A percentile compares a stretch with the other conserved stretches of the same genome.
Evolutionary conservation across 108 stramenopile species (phyloP).

Genomic region (Skeletonema costatum): DNA sequence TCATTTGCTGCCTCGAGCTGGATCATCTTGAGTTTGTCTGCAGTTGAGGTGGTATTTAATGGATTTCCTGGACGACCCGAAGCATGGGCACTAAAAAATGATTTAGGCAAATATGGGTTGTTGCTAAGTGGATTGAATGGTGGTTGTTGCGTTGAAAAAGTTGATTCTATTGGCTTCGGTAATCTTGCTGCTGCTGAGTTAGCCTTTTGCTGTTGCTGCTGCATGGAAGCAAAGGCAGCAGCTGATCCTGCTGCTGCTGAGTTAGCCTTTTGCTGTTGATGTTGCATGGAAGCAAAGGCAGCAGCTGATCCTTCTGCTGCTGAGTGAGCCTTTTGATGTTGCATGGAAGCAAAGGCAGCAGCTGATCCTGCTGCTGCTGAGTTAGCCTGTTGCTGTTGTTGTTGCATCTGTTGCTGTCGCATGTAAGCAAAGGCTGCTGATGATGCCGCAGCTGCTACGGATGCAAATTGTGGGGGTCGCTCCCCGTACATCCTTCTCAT

Average conservation of each 20-base stretch:
- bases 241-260: background rate
- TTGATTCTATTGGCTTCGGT: background rate
- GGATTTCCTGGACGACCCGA: background rate
- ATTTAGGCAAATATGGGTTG: background rate
- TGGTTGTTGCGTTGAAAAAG: background rate
- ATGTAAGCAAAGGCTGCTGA: background rate
- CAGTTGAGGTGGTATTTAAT: background rate
- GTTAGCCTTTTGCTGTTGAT: background rate
- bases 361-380: background rate
- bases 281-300: too few relatives aligned
- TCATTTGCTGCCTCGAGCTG: background rate
- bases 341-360: background rate
- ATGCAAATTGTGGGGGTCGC: background rate
- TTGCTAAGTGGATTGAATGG: background rate
- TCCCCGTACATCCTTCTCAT: background rate
- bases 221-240: background rate
- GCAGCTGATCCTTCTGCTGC: background rate
- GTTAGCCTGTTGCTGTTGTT: background rate
- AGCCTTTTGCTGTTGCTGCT: background rate
- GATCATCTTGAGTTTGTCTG: background rate
- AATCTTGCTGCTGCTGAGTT: background rate
- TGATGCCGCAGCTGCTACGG: background rate
- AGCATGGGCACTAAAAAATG: background rate
- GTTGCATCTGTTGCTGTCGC: background rate
- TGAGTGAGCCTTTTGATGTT: background rate